Evolutionary conservation across 139 green algal species (phyloP), one percentile per base, ranked within the genome.

Genomic region (Pseudopediastrum boryanum): DNA sequence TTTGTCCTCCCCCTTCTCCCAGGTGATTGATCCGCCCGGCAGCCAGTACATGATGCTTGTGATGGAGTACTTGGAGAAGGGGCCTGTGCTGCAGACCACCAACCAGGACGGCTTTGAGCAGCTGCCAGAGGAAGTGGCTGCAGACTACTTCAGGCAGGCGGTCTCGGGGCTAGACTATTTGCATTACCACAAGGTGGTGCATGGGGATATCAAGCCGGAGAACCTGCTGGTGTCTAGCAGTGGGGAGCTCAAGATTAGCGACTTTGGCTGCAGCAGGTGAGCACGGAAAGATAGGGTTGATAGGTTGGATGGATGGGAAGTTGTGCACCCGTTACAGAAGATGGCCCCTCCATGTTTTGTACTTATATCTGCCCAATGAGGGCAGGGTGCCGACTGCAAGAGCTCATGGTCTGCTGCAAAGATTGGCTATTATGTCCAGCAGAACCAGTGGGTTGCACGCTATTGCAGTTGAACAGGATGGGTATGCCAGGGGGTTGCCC

Each of bases 151-250:
- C 73, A 78, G 87, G 13, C 83, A 88, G 77, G 78, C 77, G 25
- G 84, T 84, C 59, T 54, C 78, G 58, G 90, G 90, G 3, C 77
- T 97, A 70, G 90, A 93, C 46, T 94, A 95, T 75, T 86, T 96
- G 78, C 92, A 96, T 67, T 86, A 80, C 42, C 82, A 93, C 77
- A 79, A 83, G 31, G 83, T 96, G 64, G 89, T 94, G 50, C 93
- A 96, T 77, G 86, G 93, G 23, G 93, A 97, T 84, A 46, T 96
- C 27, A 97, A 97, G 84, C 92, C 94, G 0, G 93, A 98, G 75
- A 98, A 98, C 87, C 85, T 97, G 83, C 88, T 97, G 66, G 80
- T 95, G 39, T 81, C 71, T 2, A 89, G 85, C 4, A 84, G 84
- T n/a, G 90, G 91, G 0, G 76, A 85, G n/a, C 87, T 98, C 12